Percentiles rank a stretch among this genome's conserved stretches.
Conservation (phyloP, 1,284 basidiomycete species). For the Boletus smithii region DNA sequence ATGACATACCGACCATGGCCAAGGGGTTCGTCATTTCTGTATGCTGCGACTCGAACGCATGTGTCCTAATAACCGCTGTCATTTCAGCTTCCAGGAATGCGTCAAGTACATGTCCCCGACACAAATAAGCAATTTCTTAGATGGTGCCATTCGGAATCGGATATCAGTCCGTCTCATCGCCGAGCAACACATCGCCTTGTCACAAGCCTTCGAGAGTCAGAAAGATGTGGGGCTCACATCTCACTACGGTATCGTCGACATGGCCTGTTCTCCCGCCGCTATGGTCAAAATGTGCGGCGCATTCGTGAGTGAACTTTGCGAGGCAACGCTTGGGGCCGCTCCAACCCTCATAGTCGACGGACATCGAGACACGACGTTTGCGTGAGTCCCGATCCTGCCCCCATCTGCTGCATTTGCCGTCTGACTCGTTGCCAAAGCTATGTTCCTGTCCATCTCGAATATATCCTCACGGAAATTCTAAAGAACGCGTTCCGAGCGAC, state of each 20-base stretch:
- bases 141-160: constrained; percentile 81
- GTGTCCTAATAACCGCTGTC: constrained; percentile 2
- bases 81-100: constrained; percentile 78
- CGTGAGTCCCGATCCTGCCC: constrained; percentile 47
- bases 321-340: constrained; percentile 77
- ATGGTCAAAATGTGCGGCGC: constrained; percentile 78
- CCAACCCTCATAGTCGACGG: constrained; percentile 72
- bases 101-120: constrained; percentile 76
- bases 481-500: constrained; percentile 92
- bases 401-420: neutral
- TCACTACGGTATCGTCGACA: constrained; percentile 67
- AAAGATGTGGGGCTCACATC: constrained; percentile 31
- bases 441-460: constrained; percentile 86
- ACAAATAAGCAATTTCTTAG: constrained; percentile 76
- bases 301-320: constrained; percentile 80
- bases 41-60: neutral
- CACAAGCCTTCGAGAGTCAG: constrained; percentile 51
- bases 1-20: constrained; percentile 87
- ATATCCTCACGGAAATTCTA: constrained; percentile 81
- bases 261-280: constrained; percentile 61
- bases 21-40: constrained; percentile 60
- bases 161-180: constrained; percentile 89
- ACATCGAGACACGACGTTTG: constrained; percentile 64
- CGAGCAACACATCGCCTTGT: constrained; percentile 87
- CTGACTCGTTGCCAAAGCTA: constrained; percentile 50